Evolutionary conservation across 2,329 filamentous ascomycete species (phyloP).

Genomic region (Aspergillus ustus): DNA sequence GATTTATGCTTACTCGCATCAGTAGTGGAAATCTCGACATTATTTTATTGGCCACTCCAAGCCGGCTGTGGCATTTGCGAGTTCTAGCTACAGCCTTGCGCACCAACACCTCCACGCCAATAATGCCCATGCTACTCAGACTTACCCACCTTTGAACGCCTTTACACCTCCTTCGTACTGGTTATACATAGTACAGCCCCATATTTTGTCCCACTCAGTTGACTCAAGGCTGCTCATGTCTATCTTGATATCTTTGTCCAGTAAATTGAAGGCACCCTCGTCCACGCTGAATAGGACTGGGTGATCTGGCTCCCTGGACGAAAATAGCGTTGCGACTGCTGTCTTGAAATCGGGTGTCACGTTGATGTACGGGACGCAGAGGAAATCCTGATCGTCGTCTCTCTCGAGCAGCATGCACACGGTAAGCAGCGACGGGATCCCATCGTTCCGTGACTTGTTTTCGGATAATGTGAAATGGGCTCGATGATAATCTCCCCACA

Average conservation of each 20-base stretch:
- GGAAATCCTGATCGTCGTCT: constrained; percentile 5
- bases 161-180: background rate
- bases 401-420: constrained; percentile 6
- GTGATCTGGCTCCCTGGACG: background rate
- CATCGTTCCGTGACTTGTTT: background rate
- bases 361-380: background rate
- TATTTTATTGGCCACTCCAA: too few relatives aligned
- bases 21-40: too few relatives aligned
- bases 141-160: background rate
- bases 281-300: constrained; percentile 4
- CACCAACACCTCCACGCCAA: background rate
- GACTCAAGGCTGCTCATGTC: background rate
- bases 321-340: background rate
- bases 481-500: constrained; percentile 1
- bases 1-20: too few relatives aligned
- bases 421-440: constrained; percentile 1
- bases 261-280: background rate
- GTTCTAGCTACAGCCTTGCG: background rate
- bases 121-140: background rate
- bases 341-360: background rate
- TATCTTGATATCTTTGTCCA: background rate
- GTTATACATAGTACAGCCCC: constrained; percentile 8
- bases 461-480: constrained; percentile 3
- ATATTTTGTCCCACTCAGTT: background rate
- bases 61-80: too few relatives aligned